Evolutionary conservation across 2,329 filamentous ascomycete genomes (phyloP).

Genomic region (Cryphonectria japonica): DNA sequence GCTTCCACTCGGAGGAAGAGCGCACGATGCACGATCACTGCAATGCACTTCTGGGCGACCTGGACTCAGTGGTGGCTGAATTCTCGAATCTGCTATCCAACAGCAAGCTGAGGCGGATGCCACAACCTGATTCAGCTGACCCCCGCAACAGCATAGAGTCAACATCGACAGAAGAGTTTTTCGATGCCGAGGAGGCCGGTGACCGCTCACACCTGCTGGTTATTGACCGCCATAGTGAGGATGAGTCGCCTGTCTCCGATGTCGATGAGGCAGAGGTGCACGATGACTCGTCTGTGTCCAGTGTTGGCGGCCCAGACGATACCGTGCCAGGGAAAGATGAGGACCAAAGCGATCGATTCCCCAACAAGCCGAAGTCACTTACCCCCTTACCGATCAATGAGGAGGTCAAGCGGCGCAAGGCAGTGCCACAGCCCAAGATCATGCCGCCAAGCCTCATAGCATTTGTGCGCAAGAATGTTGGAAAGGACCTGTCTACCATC

Average conservation of each 20-base stretch:
- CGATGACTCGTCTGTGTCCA: constrained; percentile 63
- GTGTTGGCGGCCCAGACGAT: constrained; percentile 61
- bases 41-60: constrained; percentile 78
- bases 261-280: constrained; percentile 62
- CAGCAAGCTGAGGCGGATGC: constrained; percentile 76
- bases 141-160: constrained; percentile 77
- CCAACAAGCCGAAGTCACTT: constrained; percentile 74
- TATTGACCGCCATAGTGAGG: constrained; percentile 72
- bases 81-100: constrained; percentile 78
- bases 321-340: constrained; percentile 56
- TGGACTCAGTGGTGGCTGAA: constrained; percentile 82
- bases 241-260: constrained; percentile 62
- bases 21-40: constrained; percentile 79
- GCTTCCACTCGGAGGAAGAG: constrained; percentile 52
- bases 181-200: constrained; percentile 78
- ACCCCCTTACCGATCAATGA: constrained; percentile 74
- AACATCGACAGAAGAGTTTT: constrained; percentile 84
- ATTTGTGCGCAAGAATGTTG: constrained; percentile 95
- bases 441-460: constrained; percentile 89
- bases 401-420: constrained; percentile 66
- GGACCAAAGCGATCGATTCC: constrained; percentile 69
- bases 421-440: constrained; percentile 74
- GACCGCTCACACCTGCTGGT: constrained; percentile 69
- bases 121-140: constrained; percentile 53
- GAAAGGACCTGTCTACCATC: constrained; percentile 95